Base-by-base conservation (phyloP, 176 grass and related monocot genomes). In the Typha latifolia region DNA sequence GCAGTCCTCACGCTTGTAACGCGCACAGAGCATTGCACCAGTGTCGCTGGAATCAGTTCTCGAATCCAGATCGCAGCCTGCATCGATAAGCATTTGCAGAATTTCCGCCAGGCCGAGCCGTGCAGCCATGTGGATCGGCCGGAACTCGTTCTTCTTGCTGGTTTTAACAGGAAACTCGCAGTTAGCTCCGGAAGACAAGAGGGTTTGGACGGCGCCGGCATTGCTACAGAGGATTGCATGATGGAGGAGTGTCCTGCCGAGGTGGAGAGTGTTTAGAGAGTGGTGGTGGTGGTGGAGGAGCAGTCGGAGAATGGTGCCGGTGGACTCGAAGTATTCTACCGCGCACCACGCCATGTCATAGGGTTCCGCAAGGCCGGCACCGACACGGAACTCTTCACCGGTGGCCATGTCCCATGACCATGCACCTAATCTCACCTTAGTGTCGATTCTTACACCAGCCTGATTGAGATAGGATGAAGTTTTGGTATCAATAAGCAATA, bases 391-490 rank as follows among this genome's bases (percentile, higher is more conserved):
- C 68, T 99, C 94, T 64, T 99, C 94, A 21, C 83, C 94, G 21
- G 89, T 99, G 32, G 70, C 62, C 19, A 70, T 64, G 81, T 99
- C 94, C 94, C 94, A 99, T 12, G 94, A 93, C 94, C 94, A 99
- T 0, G 94, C 94, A 0, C 94, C 94, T 0, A 99, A 69, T 51
- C 94, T 74, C 49, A 87, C 89, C 77, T 81, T 99, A 8, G 62
- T 80, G 53, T 93, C 94, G 73, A 70, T 87, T 75, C 67, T 86
- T 24, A 93, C 84, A 20, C 84, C 79, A 65, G 71, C 79, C 94
- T 99, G 66, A 16, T 14, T n/a, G 15, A n/a, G 15, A 55, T 55
- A 16, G 27, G 27, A 29, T 29, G 27, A 29, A 29, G 27, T 29
- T 29, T 29, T 3, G 27, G 3, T 29, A 29, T 29, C 27, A 29